Base-by-base conservation (phyloP, 768 basidiomycete genomes). In the Mycena amicta region DNA sequence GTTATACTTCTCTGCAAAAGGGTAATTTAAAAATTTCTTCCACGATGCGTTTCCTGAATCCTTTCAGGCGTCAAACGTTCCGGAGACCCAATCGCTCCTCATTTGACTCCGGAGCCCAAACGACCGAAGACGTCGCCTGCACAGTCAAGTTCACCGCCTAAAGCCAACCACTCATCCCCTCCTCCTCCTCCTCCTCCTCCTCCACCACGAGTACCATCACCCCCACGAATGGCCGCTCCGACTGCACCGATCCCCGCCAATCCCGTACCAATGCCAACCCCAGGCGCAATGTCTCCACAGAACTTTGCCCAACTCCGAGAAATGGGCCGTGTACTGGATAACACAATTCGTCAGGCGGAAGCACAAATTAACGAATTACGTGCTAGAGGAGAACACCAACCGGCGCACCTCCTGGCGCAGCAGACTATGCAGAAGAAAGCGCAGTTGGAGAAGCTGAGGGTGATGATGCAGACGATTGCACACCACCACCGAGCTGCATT, bases 21-120 rank as follows among this genome's bases (percentile, higher is more conserved):
- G 33, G 33, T 37, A 18, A 8, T 8, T 18, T 8, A 37, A 18
- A 8, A 8, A 37, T 6, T 25, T 33, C 20, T 31, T 23, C 15
- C 3, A 15, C 30, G 3, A 2, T 28, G 27, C 29, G 59, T 52
- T 52, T 52, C 6, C 13, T 52, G 53, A 31, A 52, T 62, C 41
- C 66, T 65, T 53, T 13, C 25, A 73, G 72, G 68, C 56, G 52
- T 68, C 15, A 86, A 85, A 66, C 82, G 84, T 25, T 59, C 74
- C 18, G 74, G 69, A 1, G 83, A 85, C 22, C n/a, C 68, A 1
- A 64, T 59, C 47, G 58, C 40, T 50, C 57, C 60, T 11, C 74
- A 70, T 66, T 72, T 61, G 61, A 72, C 76, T 5, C 76, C 81
- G 45, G 84, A 86, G 46, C 23, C 77, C 26, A 85, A 85, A 65